Conservation (phyloP, 768 basidiomycete species). For the Mycena latifolia region DNA sequence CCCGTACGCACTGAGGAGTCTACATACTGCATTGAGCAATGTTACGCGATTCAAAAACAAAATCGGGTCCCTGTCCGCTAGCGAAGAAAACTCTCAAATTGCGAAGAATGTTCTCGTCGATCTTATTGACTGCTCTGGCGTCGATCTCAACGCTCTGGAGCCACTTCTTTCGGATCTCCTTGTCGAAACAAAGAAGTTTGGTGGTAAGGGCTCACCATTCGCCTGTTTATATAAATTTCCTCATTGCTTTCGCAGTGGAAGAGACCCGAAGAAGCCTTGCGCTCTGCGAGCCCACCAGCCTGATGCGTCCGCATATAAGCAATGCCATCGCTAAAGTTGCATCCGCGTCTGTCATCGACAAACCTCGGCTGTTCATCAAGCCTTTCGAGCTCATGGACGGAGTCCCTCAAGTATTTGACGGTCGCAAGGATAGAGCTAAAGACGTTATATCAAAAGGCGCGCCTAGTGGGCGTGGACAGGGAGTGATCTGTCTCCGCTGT, state of each 20-base stretch:
- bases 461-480: constrained; percentile 53
- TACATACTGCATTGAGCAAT: constrained; percentile 64
- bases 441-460: constrained; percentile 78
- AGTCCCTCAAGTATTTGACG: constrained; percentile 54
- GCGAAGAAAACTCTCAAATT: constrained; percentile 72
- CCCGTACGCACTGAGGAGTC: constrained; percentile 67
- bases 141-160: constrained; percentile 68
- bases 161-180: constrained; percentile 56
- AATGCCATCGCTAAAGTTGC: constrained; percentile 61
- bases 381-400: constrained; percentile 79
- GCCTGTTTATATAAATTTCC: background rate
- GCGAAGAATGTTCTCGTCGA: constrained; percentile 75
- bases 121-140: constrained; percentile 71
- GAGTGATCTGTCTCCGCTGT: constrained; percentile 71
- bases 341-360: constrained; percentile 66
- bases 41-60: constrained; percentile 70
- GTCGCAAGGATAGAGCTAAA: constrained; percentile 55
- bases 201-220: constrained; percentile 43
- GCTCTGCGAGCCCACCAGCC: constrained; percentile 66
- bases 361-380: constrained; percentile 79
- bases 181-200: constrained; percentile 48
- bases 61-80: constrained; percentile 65
- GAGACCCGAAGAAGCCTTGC: constrained; percentile 66
- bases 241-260: constrained; percentile 54
- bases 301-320: constrained; percentile 57